Conservation (phyloP, 768 basidiomycete genomes). For the Pisolithus orientalis region DNA sequence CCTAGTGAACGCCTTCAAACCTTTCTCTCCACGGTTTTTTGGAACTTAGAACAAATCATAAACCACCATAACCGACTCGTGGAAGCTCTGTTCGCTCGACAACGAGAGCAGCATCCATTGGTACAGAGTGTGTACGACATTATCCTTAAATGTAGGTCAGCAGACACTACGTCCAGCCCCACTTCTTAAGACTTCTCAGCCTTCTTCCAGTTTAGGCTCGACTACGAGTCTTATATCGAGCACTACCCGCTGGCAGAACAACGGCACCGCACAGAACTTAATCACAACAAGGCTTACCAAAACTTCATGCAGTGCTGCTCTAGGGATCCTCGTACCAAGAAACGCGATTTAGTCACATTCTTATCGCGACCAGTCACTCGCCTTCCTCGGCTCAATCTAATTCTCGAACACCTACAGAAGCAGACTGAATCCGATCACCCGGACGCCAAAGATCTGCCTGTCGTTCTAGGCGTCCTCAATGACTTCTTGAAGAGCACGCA, state of each 20-base stretch:
- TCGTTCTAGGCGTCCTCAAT: constrained; percentile 60
- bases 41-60: constrained; percentile 67
- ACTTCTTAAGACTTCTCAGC: constrained; percentile 21
- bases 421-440: constrained; percentile 69
- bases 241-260: constrained; percentile 86
- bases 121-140: constrained; percentile 82
- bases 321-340: constrained; percentile 58
- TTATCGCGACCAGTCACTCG: constrained; percentile 84
- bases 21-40: constrained; percentile 81
- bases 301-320: constrained; percentile 58
- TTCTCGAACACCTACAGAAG: constrained; percentile 66
- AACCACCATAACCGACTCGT: constrained; percentile 65
- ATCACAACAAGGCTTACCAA: constrained; percentile 60
- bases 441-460: constrained; percentile 70
- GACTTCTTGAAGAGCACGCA: constrained; percentile 80
- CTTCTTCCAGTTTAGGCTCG: constrained; percentile 43
- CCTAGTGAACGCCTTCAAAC: constrained; percentile 43
- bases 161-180: constrained; percentile 1
- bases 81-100: constrained; percentile 66
- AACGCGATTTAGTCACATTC: constrained; percentile 76
- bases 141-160: constrained; percentile 63
- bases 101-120: constrained; percentile 80
- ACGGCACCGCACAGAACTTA: constrained; percentile 70
- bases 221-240: constrained; percentile 81
- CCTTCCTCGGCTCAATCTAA: constrained; percentile 72